A percentile compares a stretch with the other conserved stretches of the same genome.
These are phyloP conservation scores for Nicotiana rustica DNA, from an alignment of 305 asterid species.

Conservation along the genomic window DNA sequence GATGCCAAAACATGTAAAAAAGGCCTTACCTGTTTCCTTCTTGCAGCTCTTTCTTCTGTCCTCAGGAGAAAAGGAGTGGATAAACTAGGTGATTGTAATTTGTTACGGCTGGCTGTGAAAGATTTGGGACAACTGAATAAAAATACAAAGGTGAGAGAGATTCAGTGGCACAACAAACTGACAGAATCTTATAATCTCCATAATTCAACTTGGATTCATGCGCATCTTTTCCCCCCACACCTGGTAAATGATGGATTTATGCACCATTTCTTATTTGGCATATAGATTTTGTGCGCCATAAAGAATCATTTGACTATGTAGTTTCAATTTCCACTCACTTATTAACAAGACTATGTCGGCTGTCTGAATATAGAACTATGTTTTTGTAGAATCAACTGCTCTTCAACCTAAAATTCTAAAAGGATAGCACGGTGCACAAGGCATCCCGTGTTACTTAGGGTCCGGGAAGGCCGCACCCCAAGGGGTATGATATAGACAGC, in stretches of 20 bases:
- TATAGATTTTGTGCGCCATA: background rate
- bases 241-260: background rate
- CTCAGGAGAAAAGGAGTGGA: slow-evolving; percentile 78
- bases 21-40: slow-evolving; percentile 79
- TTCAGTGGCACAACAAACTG: slow-evolving; percentile 14
- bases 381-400: background rate
- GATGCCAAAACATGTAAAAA: background rate
- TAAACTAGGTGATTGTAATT: slow-evolving; percentile 73
- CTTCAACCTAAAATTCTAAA: background rate
- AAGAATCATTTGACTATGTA: background rate
- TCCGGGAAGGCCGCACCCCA: too few relatives aligned
- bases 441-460: too few relatives aligned
- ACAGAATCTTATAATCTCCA: slow-evolving; percentile 12
- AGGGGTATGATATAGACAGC: too few relatives aligned
- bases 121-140: slow-evolving; percentile 60
- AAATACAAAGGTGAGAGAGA: slow-evolving; percentile 26
- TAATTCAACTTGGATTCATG: slow-evolving; percentile 16
- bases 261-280: slow-evolving; percentile 10
- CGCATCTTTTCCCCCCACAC: background rate
- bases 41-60: slow-evolving; percentile 91
- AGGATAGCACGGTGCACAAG: too few relatives aligned
- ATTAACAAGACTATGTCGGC: background rate
- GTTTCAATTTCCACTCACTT: background rate
- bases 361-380: background rate
- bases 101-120: slow-evolving; percentile 71